Percentiles rank a stretch among this genome's conserved stretches.
phyloP scores from a whole-genome alignment of 2,329 filamentous ascomycete genomes.

The Fusarium sp. region DNA sequence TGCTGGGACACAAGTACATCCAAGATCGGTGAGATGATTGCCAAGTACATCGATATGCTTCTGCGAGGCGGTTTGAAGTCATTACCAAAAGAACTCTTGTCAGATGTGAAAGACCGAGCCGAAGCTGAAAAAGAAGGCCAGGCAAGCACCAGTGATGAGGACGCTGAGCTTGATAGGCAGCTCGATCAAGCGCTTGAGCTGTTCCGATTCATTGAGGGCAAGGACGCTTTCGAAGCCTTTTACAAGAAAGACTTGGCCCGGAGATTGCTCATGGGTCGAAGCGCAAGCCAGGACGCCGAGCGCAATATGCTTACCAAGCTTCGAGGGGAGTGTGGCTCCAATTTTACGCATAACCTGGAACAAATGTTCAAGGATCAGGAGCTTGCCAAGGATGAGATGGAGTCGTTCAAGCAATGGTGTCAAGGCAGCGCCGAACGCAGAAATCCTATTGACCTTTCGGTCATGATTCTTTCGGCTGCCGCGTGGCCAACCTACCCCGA shows the following conservation, averaged over 20 bases:
- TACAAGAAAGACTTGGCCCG: slow-evolving; percentile 98
- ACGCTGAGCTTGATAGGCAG: slow-evolving; percentile 90
- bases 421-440: slow-evolving; percentile 62
- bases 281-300: slow-evolving; percentile 94
- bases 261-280: slow-evolving; percentile 88
- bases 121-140: slow-evolving; percentile 71
- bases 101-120: slow-evolving; percentile 68
- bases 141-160: slow-evolving; percentile 82
- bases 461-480: slow-evolving; percentile 89
- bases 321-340: slow-evolving; percentile 91
- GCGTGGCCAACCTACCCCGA: slow-evolving; percentile 95
- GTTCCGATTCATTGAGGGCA: slow-evolving; percentile 96
- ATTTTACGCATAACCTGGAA: slow-evolving; percentile 96
- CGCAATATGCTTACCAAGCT: slow-evolving; percentile 93
- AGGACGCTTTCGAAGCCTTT: slow-evolving; percentile 97
- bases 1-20: slow-evolving; percentile 86
- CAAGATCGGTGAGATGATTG: slow-evolving; percentile 98
- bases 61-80: slow-evolving; percentile 89
- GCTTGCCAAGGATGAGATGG: slow-evolving; percentile 90
- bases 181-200: slow-evolving; percentile 93
- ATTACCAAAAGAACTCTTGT: slow-evolving; percentile 75
- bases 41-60: slow-evolving; percentile 93
- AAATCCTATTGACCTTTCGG: slow-evolving; percentile 71
- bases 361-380: slow-evolving; percentile 99
- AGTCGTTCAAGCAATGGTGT: slow-evolving; percentile 80